These are phyloP conservation scores for Ormosia emarginata DNA, from an alignment of 306 rosid genomes.

Conservation along the genomic window DNA sequence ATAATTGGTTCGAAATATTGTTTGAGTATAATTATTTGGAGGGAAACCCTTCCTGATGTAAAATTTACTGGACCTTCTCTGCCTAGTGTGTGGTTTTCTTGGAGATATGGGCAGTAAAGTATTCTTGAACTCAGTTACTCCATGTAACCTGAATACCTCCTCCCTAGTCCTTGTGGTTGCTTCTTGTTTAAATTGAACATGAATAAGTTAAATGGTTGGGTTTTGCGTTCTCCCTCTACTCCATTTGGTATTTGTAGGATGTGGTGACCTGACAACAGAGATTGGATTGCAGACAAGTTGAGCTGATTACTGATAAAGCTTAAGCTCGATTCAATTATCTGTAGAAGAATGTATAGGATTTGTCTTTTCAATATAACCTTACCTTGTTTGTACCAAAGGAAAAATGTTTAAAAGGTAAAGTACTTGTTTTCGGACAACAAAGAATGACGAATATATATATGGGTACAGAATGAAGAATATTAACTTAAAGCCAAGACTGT, in stretches of 20 bases:
- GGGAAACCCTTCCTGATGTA: slow-evolving; percentile 51
- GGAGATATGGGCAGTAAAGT: background rate
- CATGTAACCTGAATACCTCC: background rate
- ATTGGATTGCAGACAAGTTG: background rate
- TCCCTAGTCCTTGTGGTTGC: background rate
- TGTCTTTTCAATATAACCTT: background rate
- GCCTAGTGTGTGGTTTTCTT: slow-evolving; percentile 37
- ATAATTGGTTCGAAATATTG: slow-evolving; percentile 38
- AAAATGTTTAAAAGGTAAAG: too few species aligned
- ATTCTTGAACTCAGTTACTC: background rate
- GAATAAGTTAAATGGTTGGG: background rate
- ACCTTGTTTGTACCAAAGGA: background rate
- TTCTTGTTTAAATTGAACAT: background rate
- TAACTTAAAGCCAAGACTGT: too few species aligned
- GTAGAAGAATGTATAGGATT: too few species aligned
- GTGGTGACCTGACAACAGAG: background rate
- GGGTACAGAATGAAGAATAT: too few species aligned
- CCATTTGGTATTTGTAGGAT: background rate
- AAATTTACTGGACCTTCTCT: slow-evolving; percentile 21
- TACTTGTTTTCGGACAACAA: too few species aligned
- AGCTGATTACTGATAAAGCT: background rate
- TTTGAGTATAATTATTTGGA: slow-evolving; percentile 43
- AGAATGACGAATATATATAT: too few species aligned
- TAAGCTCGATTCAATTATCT: background rate
- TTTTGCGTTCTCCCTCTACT: background rate